Conservation (phyloP, 257 asterid species). For the Mentha longifolia region DNA sequence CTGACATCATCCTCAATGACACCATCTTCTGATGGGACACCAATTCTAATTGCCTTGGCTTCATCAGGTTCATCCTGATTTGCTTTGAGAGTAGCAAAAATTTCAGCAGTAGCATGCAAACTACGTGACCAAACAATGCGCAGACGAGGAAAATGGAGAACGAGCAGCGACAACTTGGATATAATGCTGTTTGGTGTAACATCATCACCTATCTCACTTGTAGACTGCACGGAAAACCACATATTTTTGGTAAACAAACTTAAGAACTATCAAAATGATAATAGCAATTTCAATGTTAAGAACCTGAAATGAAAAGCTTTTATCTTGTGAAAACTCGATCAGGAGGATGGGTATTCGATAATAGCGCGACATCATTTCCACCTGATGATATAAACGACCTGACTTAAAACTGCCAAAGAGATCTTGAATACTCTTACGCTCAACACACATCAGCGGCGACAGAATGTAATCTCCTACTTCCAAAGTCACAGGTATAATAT, state of each 20-base stretch:
- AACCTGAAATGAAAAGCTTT: conserved; percentile 98
- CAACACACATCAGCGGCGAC: conserved; percentile 94
- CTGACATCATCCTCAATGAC: conserved; percentile 80
- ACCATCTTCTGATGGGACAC: conserved; percentile 98
- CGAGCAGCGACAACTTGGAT: conserved; percentile 90
- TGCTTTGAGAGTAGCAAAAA: conserved; percentile 75
- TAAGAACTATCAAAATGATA: conserved; percentile 6
- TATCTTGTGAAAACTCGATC: conserved; percentile 96
- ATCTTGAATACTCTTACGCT: conserved; percentile 95
- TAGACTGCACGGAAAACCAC: conserved; percentile 65
- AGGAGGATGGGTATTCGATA: conserved; percentile 93
- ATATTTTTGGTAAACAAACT: conserved; percentile 21
- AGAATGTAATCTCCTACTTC: conserved; percentile 97
- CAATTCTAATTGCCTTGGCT: conserved; percentile 90
- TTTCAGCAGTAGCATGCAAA: conserved; percentile 94
- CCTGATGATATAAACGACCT: conserved; percentile 93
- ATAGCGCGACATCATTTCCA: conserved; percentile 98
- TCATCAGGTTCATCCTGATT: conserved; percentile 99
- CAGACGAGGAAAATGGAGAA: conserved; percentile 96
- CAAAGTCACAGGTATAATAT: conserved; percentile 84
- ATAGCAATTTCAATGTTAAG: conserved; percentile 16
- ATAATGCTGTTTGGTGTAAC: conserved; percentile 88
- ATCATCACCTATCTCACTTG: conserved; percentile 86
- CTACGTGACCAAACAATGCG: conserved; percentile 97
- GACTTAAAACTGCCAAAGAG: conserved; percentile 93